A percentile compares a stretch with the other conserved stretches of the same genome.
phyloP scores from a whole-genome alignment of 78 protist species.

The Diacronema lutheri region DNA sequence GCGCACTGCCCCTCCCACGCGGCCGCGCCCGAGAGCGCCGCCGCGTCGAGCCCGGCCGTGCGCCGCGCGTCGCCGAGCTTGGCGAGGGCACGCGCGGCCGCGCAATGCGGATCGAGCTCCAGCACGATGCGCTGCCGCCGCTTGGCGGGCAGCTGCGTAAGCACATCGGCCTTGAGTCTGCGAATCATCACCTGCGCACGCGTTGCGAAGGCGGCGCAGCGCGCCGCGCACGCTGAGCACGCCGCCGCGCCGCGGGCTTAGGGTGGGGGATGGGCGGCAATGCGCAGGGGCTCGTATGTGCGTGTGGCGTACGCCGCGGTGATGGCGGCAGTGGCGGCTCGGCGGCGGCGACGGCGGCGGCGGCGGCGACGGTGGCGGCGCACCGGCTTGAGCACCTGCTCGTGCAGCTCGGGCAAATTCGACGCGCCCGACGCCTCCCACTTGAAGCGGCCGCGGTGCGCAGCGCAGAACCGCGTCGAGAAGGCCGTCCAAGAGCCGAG shows the following conservation, averaged over 20 bases:
- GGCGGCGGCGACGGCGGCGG: too few species aligned
- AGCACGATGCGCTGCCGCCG: neutral
- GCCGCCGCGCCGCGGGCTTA: too few species aligned
- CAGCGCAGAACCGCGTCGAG: constrained; percentile 23
- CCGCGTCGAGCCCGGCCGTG: too few species aligned
- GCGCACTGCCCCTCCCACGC: too few species aligned
- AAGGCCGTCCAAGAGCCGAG: neutral
- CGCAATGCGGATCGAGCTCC: neutral
- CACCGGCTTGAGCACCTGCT: neutral
- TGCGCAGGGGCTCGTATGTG: too few species aligned
- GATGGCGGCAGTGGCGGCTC: too few species aligned
- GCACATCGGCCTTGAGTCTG: constrained; percentile 24
- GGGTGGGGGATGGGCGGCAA: neutral
- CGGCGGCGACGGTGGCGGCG: too few species aligned
- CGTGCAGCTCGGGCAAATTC: constrained; percentile 31
- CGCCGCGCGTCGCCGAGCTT: neutral
- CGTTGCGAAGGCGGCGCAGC: too few species aligned
- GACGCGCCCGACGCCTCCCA: constrained; percentile 1
- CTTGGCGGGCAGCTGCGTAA: constrained; percentile 45
- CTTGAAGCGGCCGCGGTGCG: neutral
- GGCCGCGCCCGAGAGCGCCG: too few species aligned
- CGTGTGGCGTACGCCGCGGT: too few species aligned
- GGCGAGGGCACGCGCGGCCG: neutral
- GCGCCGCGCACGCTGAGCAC: neutral
- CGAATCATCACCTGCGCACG: neutral